phyloP scores from a whole-genome alignment of 495 filamentous ascomycete species.

The Podospora tetraspora region DNA sequence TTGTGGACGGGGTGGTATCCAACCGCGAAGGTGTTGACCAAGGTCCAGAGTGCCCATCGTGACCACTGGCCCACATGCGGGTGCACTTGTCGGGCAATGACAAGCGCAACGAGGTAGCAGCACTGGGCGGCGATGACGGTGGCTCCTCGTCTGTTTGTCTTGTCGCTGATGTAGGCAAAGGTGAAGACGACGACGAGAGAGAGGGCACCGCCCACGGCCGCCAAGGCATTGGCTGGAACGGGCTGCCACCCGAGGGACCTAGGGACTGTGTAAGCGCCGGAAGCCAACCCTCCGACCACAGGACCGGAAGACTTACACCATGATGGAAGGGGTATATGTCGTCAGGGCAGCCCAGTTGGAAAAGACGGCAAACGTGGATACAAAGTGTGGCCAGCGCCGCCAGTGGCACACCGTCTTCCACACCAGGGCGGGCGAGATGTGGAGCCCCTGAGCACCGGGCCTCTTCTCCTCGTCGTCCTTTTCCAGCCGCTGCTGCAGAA shows the following conservation, averaged over 20 bases:
- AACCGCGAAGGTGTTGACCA: slow-evolving; percentile 39
- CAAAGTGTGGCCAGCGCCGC: slow-evolving; percentile 37
- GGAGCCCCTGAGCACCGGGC: slow-evolving; percentile 35
- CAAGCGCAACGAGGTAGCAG: slow-evolving; percentile 22
- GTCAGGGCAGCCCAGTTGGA: slow-evolving; percentile 41
- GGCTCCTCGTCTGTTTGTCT: not conserved
- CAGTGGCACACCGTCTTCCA: slow-evolving; percentile 40
- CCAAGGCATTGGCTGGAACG: not conserved
- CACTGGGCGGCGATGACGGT: not conserved
- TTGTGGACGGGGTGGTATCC: slow-evolving; percentile 46
- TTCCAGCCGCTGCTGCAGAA: not conserved
- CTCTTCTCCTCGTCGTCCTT: not conserved
- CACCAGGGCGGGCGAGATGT: slow-evolving; percentile 40
- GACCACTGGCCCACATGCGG: slow-evolving; percentile 24
- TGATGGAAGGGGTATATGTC: slow-evolving; percentile 30
- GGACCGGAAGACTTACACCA: slow-evolving; percentile 27
- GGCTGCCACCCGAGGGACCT: not conserved
- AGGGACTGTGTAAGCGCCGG: not conserved
- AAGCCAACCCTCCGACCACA: not conserved
- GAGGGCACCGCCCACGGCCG: not conserved
- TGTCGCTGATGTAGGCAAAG: not conserved
- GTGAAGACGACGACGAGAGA: not conserved
- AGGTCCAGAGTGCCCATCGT: slow-evolving; percentile 40
- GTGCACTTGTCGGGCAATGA: slow-evolving; percentile 33
- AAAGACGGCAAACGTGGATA: slow-evolving; percentile 43